A percentile compares a stretch with the other conserved stretches of the same genome.
Evolutionary conservation across 1,284 basidiomycete genomes (phyloP).

Genomic region (Stereum hirsutum): DNA sequence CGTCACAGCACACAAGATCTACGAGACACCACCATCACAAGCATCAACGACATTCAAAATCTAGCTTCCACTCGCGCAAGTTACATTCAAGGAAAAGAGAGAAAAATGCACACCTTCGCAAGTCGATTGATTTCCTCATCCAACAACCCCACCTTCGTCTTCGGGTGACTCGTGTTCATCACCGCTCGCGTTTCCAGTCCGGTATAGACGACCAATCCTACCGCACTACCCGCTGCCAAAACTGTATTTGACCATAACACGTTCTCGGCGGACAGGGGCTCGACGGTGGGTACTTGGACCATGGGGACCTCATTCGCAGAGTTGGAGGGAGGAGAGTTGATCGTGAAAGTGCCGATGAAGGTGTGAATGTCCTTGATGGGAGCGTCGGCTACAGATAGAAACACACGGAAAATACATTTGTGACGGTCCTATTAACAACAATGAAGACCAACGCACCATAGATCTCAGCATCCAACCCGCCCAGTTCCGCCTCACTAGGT

Average conservation of each 20-base stretch:
- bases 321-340: conserved; percentile 41
- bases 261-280: conserved; percentile 88
- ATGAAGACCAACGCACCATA: conserved; percentile 57
- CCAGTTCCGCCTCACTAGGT: conserved; percentile 54
- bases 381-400: conserved; percentile 60
- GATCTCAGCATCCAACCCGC: conserved; percentile 73
- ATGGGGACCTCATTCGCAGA: conserved; percentile 47
- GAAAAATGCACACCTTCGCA: conserved; percentile 63
- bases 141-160: conserved; percentile 88
- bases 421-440: not conserved
- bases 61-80: not conserved
- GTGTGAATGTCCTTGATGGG: conserved; percentile 97
- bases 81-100: not conserved
- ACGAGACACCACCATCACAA: conserved; percentile 1
- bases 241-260: conserved; percentile 98
- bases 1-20: conserved; percentile 93
- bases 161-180: conserved; percentile 98
- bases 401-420: conserved; percentile 8
- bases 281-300: conserved; percentile 50
- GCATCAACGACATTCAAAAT: not conserved
- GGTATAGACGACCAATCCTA: conserved; percentile 92
- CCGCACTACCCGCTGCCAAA: conserved; percentile 87
- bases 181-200: conserved; percentile 93
- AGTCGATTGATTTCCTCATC: conserved; percentile 95
- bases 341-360: conserved; percentile 88